Base-by-base conservation (phyloP, 345 rosid species). In the Hibiscus syriacus region DNA sequence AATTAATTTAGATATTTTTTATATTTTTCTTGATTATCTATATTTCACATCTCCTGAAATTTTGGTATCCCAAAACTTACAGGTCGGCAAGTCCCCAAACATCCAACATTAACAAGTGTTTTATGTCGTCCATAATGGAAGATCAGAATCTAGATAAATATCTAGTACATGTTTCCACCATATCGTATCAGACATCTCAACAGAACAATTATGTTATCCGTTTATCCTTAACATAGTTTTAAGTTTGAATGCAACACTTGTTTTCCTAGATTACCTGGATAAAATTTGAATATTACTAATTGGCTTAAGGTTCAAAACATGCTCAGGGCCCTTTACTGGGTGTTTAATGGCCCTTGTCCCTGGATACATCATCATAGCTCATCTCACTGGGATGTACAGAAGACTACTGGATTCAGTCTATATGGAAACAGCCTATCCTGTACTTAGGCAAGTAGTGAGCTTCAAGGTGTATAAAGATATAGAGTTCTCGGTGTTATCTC, bases 371-470 rank as follows among this genome's bases (percentile, higher is more conserved):
- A 80, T 83, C 64, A 87, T 90, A 86, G 97, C 99, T 83, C 92
- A 83, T 73, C 70, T 92, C 54, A 84, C 90, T 8, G 98, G 99
- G 72, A 90, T 79, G 88, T 95, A 91, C 67, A 80, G 82, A 79
- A 72, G 74, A 55, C 84, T 80, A 56, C 76, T 84, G 26, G 90
- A 84, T 70, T 72, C 90, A n/a, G 77, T 88, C 73, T 95, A 95
- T 75, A 88, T 92, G 99, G 99, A 95, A 78, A 95, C 99, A 68
- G 86, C 81, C 3, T 92, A 92, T 53, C 99, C 99, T 34, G 90
- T 95, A 20, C 83, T 95, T 55, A 95, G 99, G 99, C 87, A 80
- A 91, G 92, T 74, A 29, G 8, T 11, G 23, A 38, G 30, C 70
- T 70, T 17, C 46, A 50, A 27, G 29, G 27, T 14, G 23, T 26